These are phyloP conservation scores for Plasmodium malariae DNA, from an alignment of 169 alveolate genomes.

Conservation along the genomic window DNA sequence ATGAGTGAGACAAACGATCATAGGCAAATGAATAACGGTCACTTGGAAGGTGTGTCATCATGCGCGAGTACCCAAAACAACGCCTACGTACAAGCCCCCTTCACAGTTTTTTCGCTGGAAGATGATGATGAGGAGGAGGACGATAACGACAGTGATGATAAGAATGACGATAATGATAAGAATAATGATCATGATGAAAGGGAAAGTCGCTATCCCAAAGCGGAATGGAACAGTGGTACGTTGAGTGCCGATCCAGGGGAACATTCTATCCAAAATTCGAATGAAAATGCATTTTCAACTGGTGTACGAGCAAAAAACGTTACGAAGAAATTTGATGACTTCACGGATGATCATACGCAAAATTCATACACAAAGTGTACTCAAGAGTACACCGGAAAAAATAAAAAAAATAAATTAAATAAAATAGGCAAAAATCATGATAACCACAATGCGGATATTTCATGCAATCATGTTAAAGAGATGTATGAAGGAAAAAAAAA, in stretches of 20 bases:
- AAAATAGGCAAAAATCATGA: too few species aligned
- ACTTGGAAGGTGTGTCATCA: neutral
- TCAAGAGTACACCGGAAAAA: too few species aligned
- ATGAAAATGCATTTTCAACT: neutral
- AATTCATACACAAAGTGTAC: too few species aligned
- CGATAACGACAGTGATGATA: neutral
- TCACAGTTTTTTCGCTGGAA: slow-evolving; percentile 46
- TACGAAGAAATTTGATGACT: neutral
- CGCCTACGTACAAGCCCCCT: slow-evolving; percentile 52
- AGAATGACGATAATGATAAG: neutral
- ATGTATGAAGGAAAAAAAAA: too few species aligned
- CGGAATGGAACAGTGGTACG: too few species aligned
- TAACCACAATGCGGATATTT: too few species aligned
- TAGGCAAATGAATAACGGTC: neutral
- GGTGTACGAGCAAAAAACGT: neutral
- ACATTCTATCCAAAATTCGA: too few species aligned
- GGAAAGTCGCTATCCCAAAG: too few species aligned
- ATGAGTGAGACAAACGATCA: neutral
- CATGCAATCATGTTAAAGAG: too few species aligned
- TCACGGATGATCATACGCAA: neutral
- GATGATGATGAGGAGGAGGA: slow-evolving; percentile 3
- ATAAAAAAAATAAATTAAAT: too few species aligned
- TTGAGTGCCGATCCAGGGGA: too few species aligned
- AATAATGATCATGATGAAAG: neutral
- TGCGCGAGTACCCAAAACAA: neutral